Percentiles rank a stretch among this genome's conserved stretches.
These are phyloP conservation scores for Multifurca ochricompacta DNA, from an alignment of 768 basidiomycete species.

Conservation along the genomic window DNA sequence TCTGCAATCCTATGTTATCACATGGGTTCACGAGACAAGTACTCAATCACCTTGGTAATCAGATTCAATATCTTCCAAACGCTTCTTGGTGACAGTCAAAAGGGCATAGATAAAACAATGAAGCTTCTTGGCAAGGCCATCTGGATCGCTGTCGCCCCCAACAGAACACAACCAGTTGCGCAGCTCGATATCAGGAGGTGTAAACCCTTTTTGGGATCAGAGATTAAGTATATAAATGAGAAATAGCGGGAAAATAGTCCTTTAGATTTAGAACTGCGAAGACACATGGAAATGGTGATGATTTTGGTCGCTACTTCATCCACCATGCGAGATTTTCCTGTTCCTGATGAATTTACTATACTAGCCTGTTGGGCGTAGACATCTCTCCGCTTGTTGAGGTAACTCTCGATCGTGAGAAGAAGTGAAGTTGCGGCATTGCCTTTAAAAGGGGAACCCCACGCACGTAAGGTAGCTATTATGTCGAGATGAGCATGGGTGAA, in stretches of 20 bases:
- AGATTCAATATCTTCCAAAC: neutral
- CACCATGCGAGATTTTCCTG: neutral
- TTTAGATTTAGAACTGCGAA: neutral
- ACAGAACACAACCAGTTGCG: neutral
- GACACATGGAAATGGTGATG: slow-evolving; percentile 2
- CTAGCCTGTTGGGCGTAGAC: neutral
- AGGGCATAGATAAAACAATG: neutral
- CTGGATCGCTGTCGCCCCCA: neutral
- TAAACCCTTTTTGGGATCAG: neutral
- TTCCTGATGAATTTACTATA: slow-evolving; percentile 1
- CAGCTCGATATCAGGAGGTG: neutral
- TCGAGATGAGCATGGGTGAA: no score
- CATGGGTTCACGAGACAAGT: no score
- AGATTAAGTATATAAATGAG: neutral
- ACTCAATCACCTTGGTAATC: neutral
- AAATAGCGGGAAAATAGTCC: neutral
- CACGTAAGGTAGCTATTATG: neutral
- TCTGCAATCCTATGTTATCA: no score
- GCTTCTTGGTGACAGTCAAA: neutral
- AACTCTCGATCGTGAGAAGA: neutral
- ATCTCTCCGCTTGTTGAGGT: neutral
- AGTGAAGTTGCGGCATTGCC: neutral
- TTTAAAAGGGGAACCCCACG: neutral
- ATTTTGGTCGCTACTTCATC: neutral
- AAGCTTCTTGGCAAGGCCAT: neutral